Percentiles rank a stretch among this genome's conserved stretches.
phyloP scores from a whole-genome alignment of 306 rosid species.

The Inga laurina region DNA sequence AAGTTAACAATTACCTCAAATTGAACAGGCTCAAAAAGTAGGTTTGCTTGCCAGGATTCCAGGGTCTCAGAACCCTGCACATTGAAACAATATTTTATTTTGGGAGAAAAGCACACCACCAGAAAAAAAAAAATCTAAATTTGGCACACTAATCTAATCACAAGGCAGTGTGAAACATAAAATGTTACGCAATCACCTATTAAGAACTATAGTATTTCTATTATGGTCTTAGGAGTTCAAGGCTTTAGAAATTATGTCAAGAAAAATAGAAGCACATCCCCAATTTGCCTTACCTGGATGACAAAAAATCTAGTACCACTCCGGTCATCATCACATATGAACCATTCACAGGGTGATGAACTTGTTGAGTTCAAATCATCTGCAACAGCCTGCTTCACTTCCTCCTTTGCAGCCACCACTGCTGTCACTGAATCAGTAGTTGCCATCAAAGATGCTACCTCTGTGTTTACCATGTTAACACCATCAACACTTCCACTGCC shows the following conservation, averaged over 20 bases:
- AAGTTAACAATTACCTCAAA: slow-evolving; percentile 69
- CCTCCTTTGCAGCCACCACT: slow-evolving; percentile 96
- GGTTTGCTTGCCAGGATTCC: slow-evolving; percentile 97
- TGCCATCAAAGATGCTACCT: slow-evolving; percentile 81
- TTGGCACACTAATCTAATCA: neutral
- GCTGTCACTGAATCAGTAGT: slow-evolving; percentile 91
- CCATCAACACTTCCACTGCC: slow-evolving; percentile 31
- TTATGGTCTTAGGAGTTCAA: neutral
- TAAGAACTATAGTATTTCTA: neutral
- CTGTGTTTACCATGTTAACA: slow-evolving; percentile 52
- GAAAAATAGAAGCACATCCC: neutral
- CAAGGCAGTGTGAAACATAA: neutral
- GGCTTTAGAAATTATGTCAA: neutral
- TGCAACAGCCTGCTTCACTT: slow-evolving; percentile 97
- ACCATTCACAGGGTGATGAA: slow-evolving; percentile 97
- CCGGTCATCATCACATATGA: slow-evolving; percentile 77
- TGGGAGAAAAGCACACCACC: slow-evolving; percentile 12
- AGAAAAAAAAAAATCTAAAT: neutral
- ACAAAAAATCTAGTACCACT: slow-evolving; percentile 71
- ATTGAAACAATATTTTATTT: neutral
- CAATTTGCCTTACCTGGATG: slow-evolving; percentile 86
- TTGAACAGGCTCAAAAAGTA: slow-evolving; percentile 85
- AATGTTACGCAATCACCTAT: neutral
- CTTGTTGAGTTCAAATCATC: slow-evolving; percentile 72
- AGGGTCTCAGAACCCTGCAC: slow-evolving; percentile 88